Conservation (phyloP, 352 stramenopile species). For the Phytophthora pinifolia region DNA sequence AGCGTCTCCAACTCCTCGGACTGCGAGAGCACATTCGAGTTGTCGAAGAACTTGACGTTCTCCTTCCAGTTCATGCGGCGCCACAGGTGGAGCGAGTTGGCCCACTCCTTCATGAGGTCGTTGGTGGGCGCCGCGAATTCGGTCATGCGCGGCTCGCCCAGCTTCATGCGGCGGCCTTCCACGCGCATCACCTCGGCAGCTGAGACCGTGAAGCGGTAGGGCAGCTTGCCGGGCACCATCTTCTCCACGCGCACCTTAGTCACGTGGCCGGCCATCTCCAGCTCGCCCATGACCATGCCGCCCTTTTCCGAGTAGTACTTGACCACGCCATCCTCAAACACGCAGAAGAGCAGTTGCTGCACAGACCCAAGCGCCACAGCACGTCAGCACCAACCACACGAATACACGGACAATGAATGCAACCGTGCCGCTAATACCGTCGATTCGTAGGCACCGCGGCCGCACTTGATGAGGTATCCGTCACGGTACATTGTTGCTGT, state of each 20-base stretch:
- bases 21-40: constrained; percentile 49
- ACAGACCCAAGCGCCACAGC: background rate
- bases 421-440: constrained; percentile 29
- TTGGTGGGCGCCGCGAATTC: constrained; percentile 73
- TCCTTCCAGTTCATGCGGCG: constrained; percentile 88
- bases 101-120: constrained; percentile 87
- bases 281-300: constrained; percentile 55
- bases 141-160: constrained; percentile 57
- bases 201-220: constrained; percentile 74
- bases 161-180: constrained; percentile 78
- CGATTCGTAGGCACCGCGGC: constrained; percentile 44
- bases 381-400: background rate
- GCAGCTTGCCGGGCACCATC: constrained; percentile 55
- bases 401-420: too few species aligned
- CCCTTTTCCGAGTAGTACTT: constrained; percentile 77
- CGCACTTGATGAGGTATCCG: constrained; percentile 75
- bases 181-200: constrained; percentile 68
- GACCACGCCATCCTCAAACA: constrained; percentile 77
- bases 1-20: constrained; percentile 59
- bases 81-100: constrained; percentile 81
- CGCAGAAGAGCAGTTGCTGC: constrained; percentile 69
- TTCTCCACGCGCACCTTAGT: constrained; percentile 83
- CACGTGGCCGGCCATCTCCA: constrained; percentile 68
- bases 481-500: constrained; percentile 70
- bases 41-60: constrained; percentile 85